A percentile compares a stretch with the other conserved stretches of the same genome.
phyloP scores from a whole-genome alignment of 208 protist genomes.

The Herpetomonas tarakana region DNA sequence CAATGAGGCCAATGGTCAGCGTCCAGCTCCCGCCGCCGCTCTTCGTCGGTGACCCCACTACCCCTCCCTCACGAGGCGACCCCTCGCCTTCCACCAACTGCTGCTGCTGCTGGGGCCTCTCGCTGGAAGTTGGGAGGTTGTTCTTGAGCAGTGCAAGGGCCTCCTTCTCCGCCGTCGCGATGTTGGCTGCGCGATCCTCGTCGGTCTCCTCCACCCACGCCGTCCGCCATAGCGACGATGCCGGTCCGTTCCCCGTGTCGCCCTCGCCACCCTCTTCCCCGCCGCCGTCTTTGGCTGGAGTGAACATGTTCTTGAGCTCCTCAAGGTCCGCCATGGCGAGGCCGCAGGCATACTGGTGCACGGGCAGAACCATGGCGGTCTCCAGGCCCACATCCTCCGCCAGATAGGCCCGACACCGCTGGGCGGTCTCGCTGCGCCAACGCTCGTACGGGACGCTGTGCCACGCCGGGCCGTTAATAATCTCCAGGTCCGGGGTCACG shows the following conservation, averaged over 20 bases:
- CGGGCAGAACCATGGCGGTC: constrained; percentile 59
- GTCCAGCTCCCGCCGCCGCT: constrained; percentile 54
- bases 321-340: constrained; percentile 28
- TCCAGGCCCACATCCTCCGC: constrained; percentile 42
- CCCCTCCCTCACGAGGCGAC: no score
- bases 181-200: constrained; percentile 23
- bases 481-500: constrained; percentile 36
- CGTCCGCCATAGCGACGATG: not conserved
- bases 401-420: constrained; percentile 33
- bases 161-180: constrained; percentile 28
- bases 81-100: constrained; percentile 7
- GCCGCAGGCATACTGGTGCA: constrained; percentile 47
- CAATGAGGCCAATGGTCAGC: constrained; percentile 91
- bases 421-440: constrained; percentile 47
- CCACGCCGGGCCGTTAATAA: constrained; percentile 42
- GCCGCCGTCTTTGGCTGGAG: constrained; percentile 7
- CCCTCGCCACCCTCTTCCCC: constrained; percentile 7
- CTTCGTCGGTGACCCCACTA: not conserved
- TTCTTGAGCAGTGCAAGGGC: constrained; percentile 21
- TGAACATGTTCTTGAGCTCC: constrained; percentile 30
- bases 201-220: constrained; percentile 46
- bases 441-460: constrained; percentile 48
- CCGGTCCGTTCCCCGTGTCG: not conserved
- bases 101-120: not conserved
- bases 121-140: not conserved